Percentiles rank a stretch among this genome's conserved stretches.
Evolutionary conservation across 179 eudicot species (phyloP).

Genomic region (Silene vulgaris): DNA sequence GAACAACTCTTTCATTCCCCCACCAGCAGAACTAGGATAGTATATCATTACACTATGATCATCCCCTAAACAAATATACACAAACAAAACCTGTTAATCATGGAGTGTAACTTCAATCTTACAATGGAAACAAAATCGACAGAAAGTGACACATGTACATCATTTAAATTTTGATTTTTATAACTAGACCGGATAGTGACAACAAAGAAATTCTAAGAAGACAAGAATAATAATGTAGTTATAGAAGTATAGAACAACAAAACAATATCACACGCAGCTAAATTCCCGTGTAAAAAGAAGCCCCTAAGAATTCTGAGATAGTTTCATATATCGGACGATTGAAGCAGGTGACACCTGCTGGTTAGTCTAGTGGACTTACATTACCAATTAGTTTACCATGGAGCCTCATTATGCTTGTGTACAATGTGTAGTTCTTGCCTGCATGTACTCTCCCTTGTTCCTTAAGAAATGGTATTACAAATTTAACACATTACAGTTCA

Average conservation of each 20-base stretch:
- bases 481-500: not conserved
- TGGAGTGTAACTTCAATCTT: not conserved
- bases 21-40: slow-evolving; percentile 98
- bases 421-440: not conserved
- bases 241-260: not conserved
- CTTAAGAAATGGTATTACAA: not conserved
- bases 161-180: not conserved
- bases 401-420: not conserved
- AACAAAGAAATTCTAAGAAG: not conserved
- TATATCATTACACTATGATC: slow-evolving; percentile 97
- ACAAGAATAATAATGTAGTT: not conserved
- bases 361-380: not conserved
- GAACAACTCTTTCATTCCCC: slow-evolving; percentile 97
- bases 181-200: not conserved
- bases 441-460: not conserved
- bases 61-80: slow-evolving; percentile 49
- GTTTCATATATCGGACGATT: not conserved
- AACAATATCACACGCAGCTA: not conserved
- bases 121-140: slow-evolving; percentile 5
- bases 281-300: not conserved
- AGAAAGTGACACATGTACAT: not conserved
- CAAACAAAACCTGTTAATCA: not conserved
- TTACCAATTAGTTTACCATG: not conserved
- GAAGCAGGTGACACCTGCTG: not conserved
- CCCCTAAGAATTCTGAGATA: not conserved